Percentiles rank a stretch among this genome's conserved stretches.
phyloP scores from a whole-genome alignment of 306 rosid genomes.

The Castanopsis chinensis region DNA sequence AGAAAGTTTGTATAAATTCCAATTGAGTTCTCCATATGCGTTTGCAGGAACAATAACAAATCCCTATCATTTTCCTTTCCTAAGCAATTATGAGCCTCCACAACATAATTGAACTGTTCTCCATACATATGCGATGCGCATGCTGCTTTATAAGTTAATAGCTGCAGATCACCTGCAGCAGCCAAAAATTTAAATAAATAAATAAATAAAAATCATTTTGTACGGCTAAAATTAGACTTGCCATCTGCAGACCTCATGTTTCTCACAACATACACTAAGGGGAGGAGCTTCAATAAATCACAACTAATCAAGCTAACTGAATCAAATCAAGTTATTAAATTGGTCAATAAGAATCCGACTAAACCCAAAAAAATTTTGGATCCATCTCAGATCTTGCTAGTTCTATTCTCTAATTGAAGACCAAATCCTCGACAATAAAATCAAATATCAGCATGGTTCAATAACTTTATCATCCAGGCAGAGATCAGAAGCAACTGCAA shows the following conservation, averaged over 20 bases:
- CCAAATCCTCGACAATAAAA: neutral
- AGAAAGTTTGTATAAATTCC: conserved; percentile 28
- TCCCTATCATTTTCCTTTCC: conserved; percentile 37
- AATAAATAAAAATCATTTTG: neutral
- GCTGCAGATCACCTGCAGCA: conserved; percentile 67
- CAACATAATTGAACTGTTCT: conserved; percentile 43
- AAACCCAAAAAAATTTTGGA: neutral
- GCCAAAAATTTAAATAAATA: neutral
- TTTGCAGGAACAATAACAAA: conserved; percentile 47
- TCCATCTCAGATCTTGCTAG: neutral
- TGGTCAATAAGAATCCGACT: neutral
- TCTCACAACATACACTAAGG: neutral
- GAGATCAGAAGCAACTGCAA: neutral
- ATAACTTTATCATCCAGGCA: neutral
- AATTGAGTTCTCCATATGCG: conserved; percentile 36
- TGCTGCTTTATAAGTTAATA: conserved; percentile 73
- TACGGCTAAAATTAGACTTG: neutral
- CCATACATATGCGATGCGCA: conserved; percentile 73
- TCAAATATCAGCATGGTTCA: neutral
- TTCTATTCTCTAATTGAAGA: neutral
- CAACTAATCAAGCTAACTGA: neutral
- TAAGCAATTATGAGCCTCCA: conserved; percentile 39
- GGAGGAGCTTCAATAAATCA: neutral
- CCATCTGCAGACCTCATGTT: neutral
- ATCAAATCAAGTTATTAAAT: neutral